Evolutionary conservation across 1,139 yeast species (phyloP), one percentile per base, ranked within the genome.

Genomic region (Yarrowia galli): DNA sequence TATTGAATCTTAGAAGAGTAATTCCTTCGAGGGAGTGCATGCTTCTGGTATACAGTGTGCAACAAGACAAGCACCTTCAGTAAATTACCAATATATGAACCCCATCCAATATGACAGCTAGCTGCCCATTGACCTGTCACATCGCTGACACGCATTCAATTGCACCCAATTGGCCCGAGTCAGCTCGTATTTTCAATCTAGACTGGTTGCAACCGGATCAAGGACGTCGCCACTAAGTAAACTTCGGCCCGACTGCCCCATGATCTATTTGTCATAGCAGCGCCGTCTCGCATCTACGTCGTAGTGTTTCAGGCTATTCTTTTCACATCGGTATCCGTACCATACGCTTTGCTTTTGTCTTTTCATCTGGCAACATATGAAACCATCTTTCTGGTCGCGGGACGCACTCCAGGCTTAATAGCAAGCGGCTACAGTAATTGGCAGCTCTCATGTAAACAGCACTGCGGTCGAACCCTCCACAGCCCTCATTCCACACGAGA

Each of bases 181-280:
- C 51, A 25, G 51, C 35, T 46, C 35, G 51, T 46, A 46, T 46
- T 46, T 28, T 28, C 32, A 28, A 8, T n/a, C 20, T n/a, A n/a
- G 10, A 16, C 18, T 32, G 20, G 53, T 10, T 49, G 36, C 36
- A n/a, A 48, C 28, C 36, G 8, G 56, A 35, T 20, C 42, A 35
- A 35, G 28, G 13, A 32, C 42, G 13, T 51, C 58, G 58, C 58
- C 58, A 51, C 58, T 38, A 22, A 35, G 42, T 35, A 51, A 51
- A 35, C 58, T 51, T 51, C 42, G 42, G 23, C 16, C 56, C 54
- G 42, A 20, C 25, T 32, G 42, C 40, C 42, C 38, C 38, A 35
- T 32, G 54, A 51, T 35, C 36, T 16, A 20, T 35, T 49, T 32
- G 54, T 32, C 25, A 32, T 49, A 18, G 18, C 32, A 32, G 60